phyloP scores from a whole-genome alignment of 139 green algal genomes.

The Eudorina sp. region DNA sequence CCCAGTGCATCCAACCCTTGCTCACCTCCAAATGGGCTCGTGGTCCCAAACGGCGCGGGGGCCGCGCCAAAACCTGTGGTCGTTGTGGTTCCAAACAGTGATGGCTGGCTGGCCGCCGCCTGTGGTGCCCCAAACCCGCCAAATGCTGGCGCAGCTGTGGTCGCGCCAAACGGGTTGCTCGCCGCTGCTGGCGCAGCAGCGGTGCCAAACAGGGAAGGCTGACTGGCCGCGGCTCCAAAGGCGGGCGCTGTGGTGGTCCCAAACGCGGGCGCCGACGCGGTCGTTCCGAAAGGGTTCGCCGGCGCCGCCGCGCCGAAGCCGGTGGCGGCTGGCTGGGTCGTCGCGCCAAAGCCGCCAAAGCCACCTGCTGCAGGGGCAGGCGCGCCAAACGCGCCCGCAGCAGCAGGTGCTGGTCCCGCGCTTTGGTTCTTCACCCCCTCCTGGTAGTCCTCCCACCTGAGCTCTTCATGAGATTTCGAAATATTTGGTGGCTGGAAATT shows the following conservation, averaged over 20 bases:
- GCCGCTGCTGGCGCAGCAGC: neutral
- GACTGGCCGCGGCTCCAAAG: slow-evolving; percentile 47
- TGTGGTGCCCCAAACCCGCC: slow-evolving; percentile 42
- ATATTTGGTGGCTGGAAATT: slow-evolving; percentile 71
- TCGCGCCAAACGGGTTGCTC: slow-evolving; percentile 9
- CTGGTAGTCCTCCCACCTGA: slow-evolving; percentile 93
- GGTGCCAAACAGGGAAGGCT: slow-evolving; percentile 40
- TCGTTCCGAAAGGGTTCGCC: slow-evolving; percentile 62
- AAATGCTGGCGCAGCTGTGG: slow-evolving; percentile 31
- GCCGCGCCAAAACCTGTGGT: neutral
- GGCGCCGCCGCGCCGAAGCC: slow-evolving; percentile 44
- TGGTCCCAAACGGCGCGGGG: slow-evolving; percentile 47
- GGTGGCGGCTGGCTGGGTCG: neutral
- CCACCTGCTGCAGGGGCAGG: neutral
- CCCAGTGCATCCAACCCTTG: neutral
- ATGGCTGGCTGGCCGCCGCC: slow-evolving; percentile 28
- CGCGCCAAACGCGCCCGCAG: slow-evolving; percentile 26
- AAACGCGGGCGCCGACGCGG: slow-evolving; percentile 42
- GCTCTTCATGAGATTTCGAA: slow-evolving; percentile 88
- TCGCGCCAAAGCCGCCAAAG: slow-evolving; percentile 57
- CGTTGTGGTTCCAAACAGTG: slow-evolving; percentile 24
- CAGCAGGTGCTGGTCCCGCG: neutral
- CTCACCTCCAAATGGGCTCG: slow-evolving; percentile 20
- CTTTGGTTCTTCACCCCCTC: slow-evolving; percentile 58
- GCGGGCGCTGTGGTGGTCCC: slow-evolving; percentile 42